phyloP scores from a whole-genome alignment of 2,329 filamentous ascomycete species.

The Huntiella savannae region DNA sequence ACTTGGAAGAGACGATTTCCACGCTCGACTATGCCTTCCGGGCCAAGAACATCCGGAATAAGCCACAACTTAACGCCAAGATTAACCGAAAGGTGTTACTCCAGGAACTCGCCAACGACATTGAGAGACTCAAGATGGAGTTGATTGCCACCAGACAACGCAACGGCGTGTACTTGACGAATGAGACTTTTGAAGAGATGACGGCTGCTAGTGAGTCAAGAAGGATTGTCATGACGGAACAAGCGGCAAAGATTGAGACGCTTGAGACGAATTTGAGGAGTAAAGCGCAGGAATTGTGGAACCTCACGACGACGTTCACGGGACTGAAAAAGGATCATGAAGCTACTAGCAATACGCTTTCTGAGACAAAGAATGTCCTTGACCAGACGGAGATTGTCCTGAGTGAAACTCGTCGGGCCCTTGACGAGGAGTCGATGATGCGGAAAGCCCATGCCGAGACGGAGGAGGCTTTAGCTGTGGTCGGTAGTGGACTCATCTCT shows the following conservation, averaged over 20 bases:
- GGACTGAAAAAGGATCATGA: constrained; percentile 81
- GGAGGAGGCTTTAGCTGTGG: constrained; percentile 52
- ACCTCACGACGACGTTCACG: constrained; percentile 71
- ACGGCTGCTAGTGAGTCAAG: constrained; percentile 82
- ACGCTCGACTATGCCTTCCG: constrained; percentile 95
- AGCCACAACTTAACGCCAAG: constrained; percentile 82
- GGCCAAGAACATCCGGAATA: constrained; percentile 96
- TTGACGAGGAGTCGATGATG: constrained; percentile 62
- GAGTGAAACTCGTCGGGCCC: constrained; percentile 50
- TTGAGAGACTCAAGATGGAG: constrained; percentile 86
- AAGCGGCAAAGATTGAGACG: constrained; percentile 76
- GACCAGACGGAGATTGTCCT: constrained; percentile 79
- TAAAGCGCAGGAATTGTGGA: constrained; percentile 83
- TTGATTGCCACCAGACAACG: constrained; percentile 81
- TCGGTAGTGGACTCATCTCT: constrained; percentile 58
- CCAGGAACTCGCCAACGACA: constrained; percentile 76
- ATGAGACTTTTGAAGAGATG: constrained; percentile 78
- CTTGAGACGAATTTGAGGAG: constrained; percentile 80
- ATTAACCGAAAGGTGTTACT: constrained; percentile 87
- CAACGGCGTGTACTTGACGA: constrained; percentile 85
- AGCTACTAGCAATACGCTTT: constrained; percentile 47
- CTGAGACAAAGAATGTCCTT: constrained; percentile 62
- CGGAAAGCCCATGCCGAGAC: constrained; percentile 74
- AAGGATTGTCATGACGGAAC: constrained; percentile 79
- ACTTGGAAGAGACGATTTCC: constrained; percentile 93